Evolutionary conservation across 1,139 yeast species (phyloP), one percentile per base, ranked within the genome.

Genomic region (Saccharomyces hybrid): DNA sequence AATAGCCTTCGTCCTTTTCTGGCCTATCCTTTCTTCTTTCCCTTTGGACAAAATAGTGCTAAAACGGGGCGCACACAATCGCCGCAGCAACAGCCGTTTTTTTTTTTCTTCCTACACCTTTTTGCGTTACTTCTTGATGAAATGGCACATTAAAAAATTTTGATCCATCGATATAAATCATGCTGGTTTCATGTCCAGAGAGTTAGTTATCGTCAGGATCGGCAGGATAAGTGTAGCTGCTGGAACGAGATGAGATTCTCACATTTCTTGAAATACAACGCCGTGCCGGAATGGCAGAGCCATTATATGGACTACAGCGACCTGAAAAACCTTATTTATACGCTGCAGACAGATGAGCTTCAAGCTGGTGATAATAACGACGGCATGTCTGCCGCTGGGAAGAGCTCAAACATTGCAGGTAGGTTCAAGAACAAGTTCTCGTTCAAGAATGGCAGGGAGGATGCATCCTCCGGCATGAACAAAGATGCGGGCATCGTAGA

Each of bases 261-360:
- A 9, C 86, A 83, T 62, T 83, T 88, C 5, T 72, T 84, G 60
- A 86, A 83, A 71, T 83, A 84, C 62, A 84, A 84, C 65, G 85
- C 88, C 47, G 89, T 84, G 6, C 89, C 90, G 2, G 89, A 84
- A 69, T 84, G 90, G 90, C 80, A 84, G 55, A 82, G 82, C 49
- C 81, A 82, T 66, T 84, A 84, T 63, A 75, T 84, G 62, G 82
- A 86, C 54, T 84, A 84, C 64, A 78, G 84, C n/a, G 79, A 83
- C 5, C 71, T 84, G 59, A 84, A 84, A 66, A 82, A 83, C 66
- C 71, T 81, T 51, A 81, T 83, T 34, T 84, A 84, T 64, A 76
- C 84, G n/a, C 72, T 84, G 32, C 88, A 84, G 65, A 75, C 86
- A 52, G 82, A 81, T 56, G 75, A 77, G 41, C 66, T 83, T 54